Percentiles rank a stretch among this genome's conserved stretches.
phyloP scores from a whole-genome alignment of 2,329 filamentous ascomycete species.

The Ophiostoma perfectum region DNA sequence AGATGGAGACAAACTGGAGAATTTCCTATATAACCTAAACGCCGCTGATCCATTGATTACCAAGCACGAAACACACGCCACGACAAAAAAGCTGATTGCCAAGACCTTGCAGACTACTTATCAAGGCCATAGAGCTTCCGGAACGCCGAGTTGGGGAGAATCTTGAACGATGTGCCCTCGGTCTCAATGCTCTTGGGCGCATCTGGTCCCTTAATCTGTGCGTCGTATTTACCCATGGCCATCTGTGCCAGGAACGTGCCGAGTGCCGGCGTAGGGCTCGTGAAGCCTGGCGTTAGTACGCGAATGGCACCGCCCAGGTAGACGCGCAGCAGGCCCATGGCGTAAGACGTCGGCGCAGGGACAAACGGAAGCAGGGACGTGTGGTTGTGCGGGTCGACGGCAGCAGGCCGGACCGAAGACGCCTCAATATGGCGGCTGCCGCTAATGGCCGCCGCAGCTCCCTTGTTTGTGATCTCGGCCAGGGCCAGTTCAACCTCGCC shows the following conservation, averaged over 20 bases:
- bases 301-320: conserved; percentile 31
- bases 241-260: conserved; percentile 42
- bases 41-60: neutral
- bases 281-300: conserved; percentile 25
- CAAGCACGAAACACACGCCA: neutral
- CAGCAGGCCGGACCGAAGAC: conserved; percentile 54
- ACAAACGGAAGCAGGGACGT: conserved; percentile 40
- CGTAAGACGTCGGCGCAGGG: conserved; percentile 30
- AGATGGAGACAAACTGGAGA: neutral
- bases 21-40: neutral
- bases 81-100: too few species aligned
- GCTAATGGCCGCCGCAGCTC: conserved; percentile 27
- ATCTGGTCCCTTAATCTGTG: conserved; percentile 17
- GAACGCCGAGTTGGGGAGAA: conserved; percentile 23
- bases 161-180: conserved; percentile 10
- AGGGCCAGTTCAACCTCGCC: conserved; percentile 59
- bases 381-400: conserved; percentile 49
- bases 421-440: conserved; percentile 40
- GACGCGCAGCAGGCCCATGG: conserved; percentile 17
- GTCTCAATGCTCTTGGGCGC: conserved; percentile 32
- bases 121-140: conserved; percentile 19
- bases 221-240: conserved; percentile 40
- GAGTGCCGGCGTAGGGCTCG: conserved; percentile 42
- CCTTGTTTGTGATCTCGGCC: conserved; percentile 43
- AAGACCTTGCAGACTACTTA: neutral